These are phyloP conservation scores for Cordyceps fumosorosea DNA, from an alignment of 2,329 filamentous ascomycete genomes.

Conservation along the genomic window DNA sequence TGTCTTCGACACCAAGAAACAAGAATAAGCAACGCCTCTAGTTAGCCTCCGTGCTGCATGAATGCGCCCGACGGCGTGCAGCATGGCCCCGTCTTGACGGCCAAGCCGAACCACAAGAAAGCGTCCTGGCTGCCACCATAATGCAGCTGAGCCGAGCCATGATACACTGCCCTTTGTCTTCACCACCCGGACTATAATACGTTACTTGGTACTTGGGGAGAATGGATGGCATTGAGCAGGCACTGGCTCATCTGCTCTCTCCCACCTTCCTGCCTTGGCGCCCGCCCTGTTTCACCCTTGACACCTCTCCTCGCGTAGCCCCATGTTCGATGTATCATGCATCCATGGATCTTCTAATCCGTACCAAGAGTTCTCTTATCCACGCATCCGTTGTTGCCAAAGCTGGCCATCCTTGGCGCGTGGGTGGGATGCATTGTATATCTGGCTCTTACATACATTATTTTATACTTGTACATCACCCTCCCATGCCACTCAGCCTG, in stretches of 20 bases:
- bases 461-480: neutral
- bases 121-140: neutral
- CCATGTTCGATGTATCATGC: conserved; percentile 7
- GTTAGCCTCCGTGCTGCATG: neutral
- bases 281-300: conserved; percentile 11
- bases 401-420: neutral
- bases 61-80: neutral
- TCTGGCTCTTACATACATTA: neutral
- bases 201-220: no score
- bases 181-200: neutral
- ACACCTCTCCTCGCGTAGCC: conserved; percentile 4
- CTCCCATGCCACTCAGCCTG: neutral
- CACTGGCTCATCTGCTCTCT: conserved; percentile 3
- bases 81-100: neutral
- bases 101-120: neutral
- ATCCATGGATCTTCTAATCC: neutral
- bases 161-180: neutral
- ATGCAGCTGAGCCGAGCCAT: neutral
- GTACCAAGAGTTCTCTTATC: neutral
- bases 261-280: conserved; percentile 4
- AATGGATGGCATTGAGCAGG: neutral
- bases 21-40: neutral
- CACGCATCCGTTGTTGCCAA: neutral
- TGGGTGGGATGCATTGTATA: neutral
- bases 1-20: neutral